These are phyloP conservation scores for Pseudogymnoascus sp. DNA, from an alignment of 2,329 filamentous ascomycete species.

Conservation along the genomic window DNA sequence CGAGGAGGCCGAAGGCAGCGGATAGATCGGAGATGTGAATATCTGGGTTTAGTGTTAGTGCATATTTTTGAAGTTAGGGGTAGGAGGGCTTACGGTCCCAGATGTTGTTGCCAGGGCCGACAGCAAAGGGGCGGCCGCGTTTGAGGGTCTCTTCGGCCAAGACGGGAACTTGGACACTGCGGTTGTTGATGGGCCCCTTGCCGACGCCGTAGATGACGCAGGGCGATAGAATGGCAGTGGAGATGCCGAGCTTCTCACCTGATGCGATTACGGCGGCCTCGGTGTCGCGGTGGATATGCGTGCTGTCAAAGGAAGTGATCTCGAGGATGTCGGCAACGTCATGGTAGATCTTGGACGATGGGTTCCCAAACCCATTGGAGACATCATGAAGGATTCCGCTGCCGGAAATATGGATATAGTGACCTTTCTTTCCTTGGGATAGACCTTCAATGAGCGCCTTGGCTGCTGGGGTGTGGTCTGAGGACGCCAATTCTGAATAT, in stretches of 20 bases:
- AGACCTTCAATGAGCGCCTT: conserved; percentile 13
- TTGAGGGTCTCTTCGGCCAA: conserved; percentile 38
- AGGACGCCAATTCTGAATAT: conserved; percentile 10
- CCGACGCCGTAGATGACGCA: conserved; percentile 48
- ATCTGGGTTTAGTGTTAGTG: conserved; percentile 30
- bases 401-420: conserved; percentile 18
- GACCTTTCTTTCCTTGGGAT: conserved; percentile 8
- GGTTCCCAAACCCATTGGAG: conserved; percentile 12
- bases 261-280: conserved; percentile 42
- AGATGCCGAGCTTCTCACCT: conserved; percentile 31
- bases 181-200: conserved; percentile 43
- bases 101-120: conserved; percentile 42
- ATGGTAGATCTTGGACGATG: conserved; percentile 35
- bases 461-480: conserved; percentile 8
- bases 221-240: conserved; percentile 48
- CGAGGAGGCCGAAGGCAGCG: conserved; percentile 41
- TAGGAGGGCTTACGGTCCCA: background rate
- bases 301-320: conserved; percentile 36
- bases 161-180: conserved; percentile 41
- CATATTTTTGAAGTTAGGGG: background rate
- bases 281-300: conserved; percentile 42
- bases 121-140: conserved; percentile 38
- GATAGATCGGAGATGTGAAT: conserved; percentile 48
- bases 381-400: conserved; percentile 10
- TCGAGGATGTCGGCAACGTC: conserved; percentile 38